Base-by-base conservation (phyloP, 2,329 filamentous ascomycete genomes). In the Xylariales sp. region DNA sequence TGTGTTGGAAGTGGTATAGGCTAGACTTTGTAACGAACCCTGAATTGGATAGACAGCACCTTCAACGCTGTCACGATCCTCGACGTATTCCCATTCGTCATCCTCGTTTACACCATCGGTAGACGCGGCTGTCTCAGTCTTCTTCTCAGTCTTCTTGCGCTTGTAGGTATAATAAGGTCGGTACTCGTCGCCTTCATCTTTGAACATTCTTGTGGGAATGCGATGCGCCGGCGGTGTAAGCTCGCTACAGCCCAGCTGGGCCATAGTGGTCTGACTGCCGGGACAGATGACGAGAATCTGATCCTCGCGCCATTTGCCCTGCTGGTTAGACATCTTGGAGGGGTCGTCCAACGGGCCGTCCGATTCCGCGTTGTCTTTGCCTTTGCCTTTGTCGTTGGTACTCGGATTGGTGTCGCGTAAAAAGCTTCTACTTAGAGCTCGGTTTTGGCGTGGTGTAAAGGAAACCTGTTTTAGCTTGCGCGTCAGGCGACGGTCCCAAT, bases 161-260 rank as follows among this genome's bases (percentile, higher is more conserved):
- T 85, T 90, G 62, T 90, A 91, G 32, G 96, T 92, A 76, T 92
- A 91, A 75, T 93, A 92, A 1, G 95, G 94, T 76, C 84, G 80
- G 83, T 85, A 89, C 39, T 95, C 92, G 77, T 89, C 94, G 77
- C 92, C 92, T 62, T 87, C 86, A 77, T 97, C 94, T 73, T 90
- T 89, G 61, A 98, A 99, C 94, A 99, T 97, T 83, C 96, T 91
- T 80, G 95, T 97, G 39, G 92, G 90, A 73, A 98, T 88, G 73
- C 94, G 92, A 79, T 93, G 88, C 69, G 90, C 87, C n/a, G 96
- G 93, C 50, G 94, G 94, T 43, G 94, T 97, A 80, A 98, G 91
- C 83, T 97, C 94, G 74, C 90, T 90, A 74, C 96, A 91, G 59
- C 94, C 94, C 48, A 97, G 87, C 86, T 97, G 94, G 73, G 94